Percentiles rank a stretch among this genome's conserved stretches.
Conservation (phyloP, 345 rosid species). For the Laguncularia racemosa region DNA sequence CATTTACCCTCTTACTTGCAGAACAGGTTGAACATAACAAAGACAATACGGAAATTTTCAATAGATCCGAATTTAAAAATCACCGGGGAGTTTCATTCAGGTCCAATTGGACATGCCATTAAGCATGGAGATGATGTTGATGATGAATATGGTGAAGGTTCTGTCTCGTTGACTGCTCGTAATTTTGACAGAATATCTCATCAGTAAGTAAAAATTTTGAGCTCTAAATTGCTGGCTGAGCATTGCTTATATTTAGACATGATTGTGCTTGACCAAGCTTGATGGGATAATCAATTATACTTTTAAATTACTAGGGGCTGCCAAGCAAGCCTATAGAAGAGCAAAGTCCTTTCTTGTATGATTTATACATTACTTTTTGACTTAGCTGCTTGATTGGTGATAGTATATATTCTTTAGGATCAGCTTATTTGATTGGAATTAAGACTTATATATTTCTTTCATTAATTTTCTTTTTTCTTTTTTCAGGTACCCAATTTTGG, state of each 20-base stretch:
- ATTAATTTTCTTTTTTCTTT: conserved; percentile 1
- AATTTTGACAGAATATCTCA: conserved; percentile 70
- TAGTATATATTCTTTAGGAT: too few relatives aligned
- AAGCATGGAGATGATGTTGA: conserved; percentile 81
- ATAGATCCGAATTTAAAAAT: conserved; percentile 71
- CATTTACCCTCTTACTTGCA: conserved; percentile 38
- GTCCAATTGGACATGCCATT: conserved; percentile 37
- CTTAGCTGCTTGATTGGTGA: too few relatives aligned
- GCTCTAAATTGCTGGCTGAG: not conserved
- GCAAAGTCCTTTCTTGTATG: too few relatives aligned
- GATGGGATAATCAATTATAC: too few relatives aligned
- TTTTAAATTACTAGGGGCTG: too few relatives aligned
- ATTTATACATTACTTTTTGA: too few relatives aligned
- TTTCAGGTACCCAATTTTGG: conserved; percentile 80
- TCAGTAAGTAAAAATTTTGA: conserved; percentile 49
- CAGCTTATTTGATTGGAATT: too few relatives aligned
- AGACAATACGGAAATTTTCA: conserved; percentile 85
- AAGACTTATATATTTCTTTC: not conserved
- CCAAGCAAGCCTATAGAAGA: too few relatives aligned
- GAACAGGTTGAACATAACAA: conserved; percentile 97
- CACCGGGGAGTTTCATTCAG: conserved; percentile 88
- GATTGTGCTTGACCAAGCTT: too few relatives aligned
- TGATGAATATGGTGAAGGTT: conserved; percentile 60
- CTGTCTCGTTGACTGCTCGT: conserved; percentile 40
- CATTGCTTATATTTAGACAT: too few relatives aligned